Conservation (phyloP, 1,139 yeast genomes). For the Sugiyamaella pinicola region DNA sequence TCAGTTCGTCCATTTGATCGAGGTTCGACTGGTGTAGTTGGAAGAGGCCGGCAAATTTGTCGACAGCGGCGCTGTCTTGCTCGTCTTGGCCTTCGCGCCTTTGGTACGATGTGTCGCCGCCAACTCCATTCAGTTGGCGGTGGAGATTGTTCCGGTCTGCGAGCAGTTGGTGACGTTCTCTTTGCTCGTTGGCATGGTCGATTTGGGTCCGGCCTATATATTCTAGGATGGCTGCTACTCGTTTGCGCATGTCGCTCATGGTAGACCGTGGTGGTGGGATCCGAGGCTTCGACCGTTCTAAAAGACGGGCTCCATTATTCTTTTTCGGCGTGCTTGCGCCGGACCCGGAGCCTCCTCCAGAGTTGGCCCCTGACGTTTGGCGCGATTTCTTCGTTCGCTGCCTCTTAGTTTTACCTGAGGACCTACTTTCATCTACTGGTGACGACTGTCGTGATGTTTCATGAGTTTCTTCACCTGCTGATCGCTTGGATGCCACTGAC, state of each 20-base stretch:
- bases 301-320: background rate
- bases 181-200: constrained; percentile 73
- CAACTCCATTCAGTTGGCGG: constrained; percentile 4
- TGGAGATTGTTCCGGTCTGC: constrained; percentile 27
- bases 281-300: constrained; percentile 64
- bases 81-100: background rate
- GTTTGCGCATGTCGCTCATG: constrained; percentile 76
- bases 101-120: background rate
- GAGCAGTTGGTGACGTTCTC: constrained; percentile 54
- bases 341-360: constrained; percentile 25
- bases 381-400: constrained; percentile 7
- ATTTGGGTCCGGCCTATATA: constrained; percentile 83
- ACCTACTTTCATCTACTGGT: constrained; percentile 2
- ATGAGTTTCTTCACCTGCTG: background rate
- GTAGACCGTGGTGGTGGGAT: constrained; percentile 75
- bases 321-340: constrained; percentile 10
- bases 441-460: constrained; percentile 15
- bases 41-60: constrained; percentile 44
- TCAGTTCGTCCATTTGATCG: constrained; percentile 65
- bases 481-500: constrained; percentile 1
- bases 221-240: constrained; percentile 88
- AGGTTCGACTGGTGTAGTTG: constrained; percentile 61
- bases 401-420: constrained; percentile 6
- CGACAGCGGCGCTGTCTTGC: constrained; percentile 20
- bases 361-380: constrained; percentile 9